These are phyloP conservation scores for Moniliophthora roreri DNA, from an alignment of 1,284 basidiomycete genomes.

Conservation along the genomic window DNA sequence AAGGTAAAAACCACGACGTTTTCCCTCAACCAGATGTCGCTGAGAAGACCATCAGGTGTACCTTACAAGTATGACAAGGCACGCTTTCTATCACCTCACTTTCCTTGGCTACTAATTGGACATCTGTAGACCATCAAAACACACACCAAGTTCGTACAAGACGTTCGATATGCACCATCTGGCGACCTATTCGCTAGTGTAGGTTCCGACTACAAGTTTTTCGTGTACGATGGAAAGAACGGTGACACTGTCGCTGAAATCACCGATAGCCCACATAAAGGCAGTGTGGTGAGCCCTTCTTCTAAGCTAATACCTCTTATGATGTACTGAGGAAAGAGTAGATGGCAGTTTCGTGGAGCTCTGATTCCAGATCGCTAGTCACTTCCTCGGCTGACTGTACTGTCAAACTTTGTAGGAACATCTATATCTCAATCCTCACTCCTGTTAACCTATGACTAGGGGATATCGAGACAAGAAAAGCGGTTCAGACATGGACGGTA, in stretches of 20 bases:
- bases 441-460: constrained; percentile 40
- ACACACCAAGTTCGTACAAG: constrained; percentile 94
- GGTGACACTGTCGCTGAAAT: constrained; percentile 80
- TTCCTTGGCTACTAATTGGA: background rate
- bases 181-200: constrained; percentile 88
- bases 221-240: constrained; percentile 90
- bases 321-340: constrained; percentile 27
- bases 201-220: constrained; percentile 88
- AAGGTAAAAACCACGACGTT: constrained; percentile 42
- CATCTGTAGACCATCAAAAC: constrained; percentile 78
- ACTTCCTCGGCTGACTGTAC: constrained; percentile 90
- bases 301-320: background rate
- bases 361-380: constrained; percentile 70
- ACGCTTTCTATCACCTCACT: background rate
- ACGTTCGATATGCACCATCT: constrained; percentile 81
- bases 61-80: constrained; percentile 92
- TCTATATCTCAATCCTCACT: background rate
- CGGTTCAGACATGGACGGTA: constrained; percentile 67
- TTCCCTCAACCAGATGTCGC: background rate
- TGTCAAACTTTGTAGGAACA: constrained; percentile 79
- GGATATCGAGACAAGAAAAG: constrained; percentile 77
- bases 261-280: constrained; percentile 65
- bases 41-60: constrained; percentile 47
- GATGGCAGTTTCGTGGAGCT: constrained; percentile 81
- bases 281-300: constrained; percentile 68